Evolutionary conservation across 176 grass and related monocot species (phyloP).

Genomic region (Hordeum vulgare): DNA sequence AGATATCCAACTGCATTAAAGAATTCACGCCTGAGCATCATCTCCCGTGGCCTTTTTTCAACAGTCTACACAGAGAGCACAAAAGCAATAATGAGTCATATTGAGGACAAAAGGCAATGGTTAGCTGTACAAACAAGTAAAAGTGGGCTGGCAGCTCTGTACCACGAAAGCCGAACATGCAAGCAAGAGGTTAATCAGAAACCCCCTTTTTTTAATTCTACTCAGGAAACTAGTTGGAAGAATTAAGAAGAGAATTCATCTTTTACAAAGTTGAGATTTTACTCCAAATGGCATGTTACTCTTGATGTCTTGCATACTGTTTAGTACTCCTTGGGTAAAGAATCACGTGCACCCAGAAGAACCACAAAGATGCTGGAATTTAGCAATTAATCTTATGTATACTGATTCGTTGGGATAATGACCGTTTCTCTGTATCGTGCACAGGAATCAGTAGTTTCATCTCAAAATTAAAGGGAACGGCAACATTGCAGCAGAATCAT

Average conservation of each 20-base stretch:
- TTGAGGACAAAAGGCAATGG: background rate
- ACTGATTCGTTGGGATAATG: background rate
- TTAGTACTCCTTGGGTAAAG: slow-evolving; percentile 6
- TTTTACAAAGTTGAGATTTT: background rate
- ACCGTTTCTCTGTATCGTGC: background rate
- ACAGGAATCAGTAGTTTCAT: background rate
- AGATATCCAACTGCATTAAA: slow-evolving; percentile 88
- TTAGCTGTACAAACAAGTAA: slow-evolving; percentile 19
- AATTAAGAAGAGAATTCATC: slow-evolving; percentile 6
- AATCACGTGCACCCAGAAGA: slow-evolving; percentile 11
- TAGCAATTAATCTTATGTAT: background rate
- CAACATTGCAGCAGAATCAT: background rate
- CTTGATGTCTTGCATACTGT: background rate
- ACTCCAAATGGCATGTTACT: background rate
- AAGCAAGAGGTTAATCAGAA: background rate
- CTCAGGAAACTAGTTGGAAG: background rate
- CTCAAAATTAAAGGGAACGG: background rate
- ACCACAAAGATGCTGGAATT: background rate
- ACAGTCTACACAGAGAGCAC: slow-evolving; percentile 55
- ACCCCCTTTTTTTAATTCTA: background rate
- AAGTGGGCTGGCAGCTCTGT: background rate
- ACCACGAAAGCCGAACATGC: background rate
- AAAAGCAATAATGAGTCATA: slow-evolving; percentile 12
- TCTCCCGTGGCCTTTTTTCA: slow-evolving; percentile 99
- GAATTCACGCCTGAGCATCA: slow-evolving; percentile 98